Base-by-base conservation (phyloP, 225 moss, liverwort and hornwort species). In the Marchantia polymorpha region DNA sequence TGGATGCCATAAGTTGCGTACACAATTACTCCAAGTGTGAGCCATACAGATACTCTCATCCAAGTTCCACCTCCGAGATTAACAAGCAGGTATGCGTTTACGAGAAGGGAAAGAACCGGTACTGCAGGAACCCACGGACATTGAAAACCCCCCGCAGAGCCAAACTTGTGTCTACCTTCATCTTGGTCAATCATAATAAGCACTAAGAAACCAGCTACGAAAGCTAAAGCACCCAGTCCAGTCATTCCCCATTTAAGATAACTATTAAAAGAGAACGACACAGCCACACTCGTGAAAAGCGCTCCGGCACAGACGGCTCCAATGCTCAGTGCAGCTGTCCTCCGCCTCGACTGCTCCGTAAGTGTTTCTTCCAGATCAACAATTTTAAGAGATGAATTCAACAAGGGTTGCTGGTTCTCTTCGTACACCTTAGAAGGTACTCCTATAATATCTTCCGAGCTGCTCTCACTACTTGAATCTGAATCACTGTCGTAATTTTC, bases 91-190 rank as follows among this genome's bases (percentile, higher is more conserved):
- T 96, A 96, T 15, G 91, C 90, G 65, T 96, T 96, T 78, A 94
- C 84, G 23, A 96, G 89, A 12, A 96, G 74, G 79, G 94, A 94
- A 48, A 58, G 52, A 69, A 90, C 77, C 50, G 96, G 96, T n/a
- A 96, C 76, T 39, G 73, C 90, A 65, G 96, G 96, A 82, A 96
- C 91, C 83, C 87, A 90, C 10, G 96, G 96, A 81, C 94, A 94
- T 75, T 88, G 79, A 79, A 96, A 96, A 92, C 96, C 92, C 90
- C 96, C 96, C 81, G 94, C 70, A 85, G 89, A 92, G 58, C 96
- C 96, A 68, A 96, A 96, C 48, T 86, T 89, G 80, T 96, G 96
- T 9, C 84, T 89, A 14, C 83, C 86, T 69, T 96, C 94, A 77
- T 96, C 96, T 89, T 96, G 90, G 53, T 96, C 92, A 67, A 94